phyloP scores from a whole-genome alignment of 257 asterid species.

The Salvia miltiorrhiza region DNA sequence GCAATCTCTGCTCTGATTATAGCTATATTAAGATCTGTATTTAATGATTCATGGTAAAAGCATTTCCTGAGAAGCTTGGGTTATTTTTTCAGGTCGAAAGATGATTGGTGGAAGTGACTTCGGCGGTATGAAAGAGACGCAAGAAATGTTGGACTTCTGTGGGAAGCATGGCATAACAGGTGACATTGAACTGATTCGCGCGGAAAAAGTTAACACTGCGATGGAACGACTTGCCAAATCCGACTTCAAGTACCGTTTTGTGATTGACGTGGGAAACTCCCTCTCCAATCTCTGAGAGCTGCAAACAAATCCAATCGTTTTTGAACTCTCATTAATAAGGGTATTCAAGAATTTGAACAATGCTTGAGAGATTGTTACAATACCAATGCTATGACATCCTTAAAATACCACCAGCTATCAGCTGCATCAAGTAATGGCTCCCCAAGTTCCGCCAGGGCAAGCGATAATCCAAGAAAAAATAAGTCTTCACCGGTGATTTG shows the following conservation, averaged over 20 bases:
- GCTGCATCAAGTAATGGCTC: no score
- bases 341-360: not conserved
- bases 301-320: no score
- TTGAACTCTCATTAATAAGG: not conserved
- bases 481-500: no score
- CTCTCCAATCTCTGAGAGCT: slow-evolving; percentile 26
- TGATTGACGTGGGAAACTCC: slow-evolving; percentile 56
- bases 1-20: not conserved
- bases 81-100: slow-evolving; percentile 40
- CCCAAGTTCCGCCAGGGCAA: no score
- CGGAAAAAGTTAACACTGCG: slow-evolving; percentile 45
- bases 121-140: slow-evolving; percentile 67
- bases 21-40: not conserved
- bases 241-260: slow-evolving; percentile 64
- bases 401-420: not conserved
- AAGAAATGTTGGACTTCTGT: slow-evolving; percentile 67
- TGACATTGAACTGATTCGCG: slow-evolving; percentile 47
- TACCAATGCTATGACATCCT: not conserved
- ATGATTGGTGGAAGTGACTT: slow-evolving; percentile 57
- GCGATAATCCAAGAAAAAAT: no score
- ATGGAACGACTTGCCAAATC: slow-evolving; percentile 59
- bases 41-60: not conserved
- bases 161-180: slow-evolving; percentile 52
- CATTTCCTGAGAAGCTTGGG: not conserved
- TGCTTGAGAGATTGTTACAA: not conserved